phyloP scores from a whole-genome alignment of 768 basidiomycete species.

The Mrakia hoshinonis region DNA sequence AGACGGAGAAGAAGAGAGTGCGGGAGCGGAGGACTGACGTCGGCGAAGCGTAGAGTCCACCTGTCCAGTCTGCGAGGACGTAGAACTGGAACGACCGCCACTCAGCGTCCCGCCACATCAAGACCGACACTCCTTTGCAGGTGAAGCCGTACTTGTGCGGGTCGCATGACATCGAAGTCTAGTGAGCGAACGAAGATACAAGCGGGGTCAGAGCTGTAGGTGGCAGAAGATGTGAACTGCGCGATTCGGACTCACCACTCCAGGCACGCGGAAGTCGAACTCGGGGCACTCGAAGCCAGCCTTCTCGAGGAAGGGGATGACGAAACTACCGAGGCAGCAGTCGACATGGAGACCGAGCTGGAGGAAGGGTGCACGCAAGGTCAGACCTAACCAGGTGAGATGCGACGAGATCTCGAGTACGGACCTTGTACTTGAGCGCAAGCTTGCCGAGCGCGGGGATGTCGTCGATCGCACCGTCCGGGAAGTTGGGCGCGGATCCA shows the following conservation, averaged over 20 bases:
- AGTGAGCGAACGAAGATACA: background rate
- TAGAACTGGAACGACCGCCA: slow-evolving; percentile 30
- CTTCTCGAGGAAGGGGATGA: slow-evolving; percentile 81
- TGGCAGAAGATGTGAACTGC: background rate
- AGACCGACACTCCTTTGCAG: slow-evolving; percentile 83
- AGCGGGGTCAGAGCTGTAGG: background rate
- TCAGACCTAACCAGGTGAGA: background rate
- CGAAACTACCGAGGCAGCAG: slow-evolving; percentile 87
- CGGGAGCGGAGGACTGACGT: slow-evolving; percentile 4
- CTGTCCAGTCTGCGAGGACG: slow-evolving; percentile 42
- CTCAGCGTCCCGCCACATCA: slow-evolving; percentile 69
- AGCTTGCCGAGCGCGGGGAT: slow-evolving; percentile 68
- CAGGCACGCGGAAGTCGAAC: slow-evolving; percentile 83
- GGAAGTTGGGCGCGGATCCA: slow-evolving; percentile 41
- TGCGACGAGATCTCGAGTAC: slow-evolving; percentile 52
- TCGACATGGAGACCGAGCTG: slow-evolving; percentile 50
- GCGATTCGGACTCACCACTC: slow-evolving; percentile 70
- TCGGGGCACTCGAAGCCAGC: slow-evolving; percentile 41
- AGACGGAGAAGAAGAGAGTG: background rate
- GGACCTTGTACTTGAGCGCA: slow-evolving; percentile 64
- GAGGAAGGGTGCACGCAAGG: background rate
- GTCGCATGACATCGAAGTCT: slow-evolving; percentile 48
- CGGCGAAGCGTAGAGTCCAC: slow-evolving; percentile 66
- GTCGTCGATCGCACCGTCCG: slow-evolving; percentile 68
- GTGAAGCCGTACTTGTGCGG: slow-evolving; percentile 63